Evolutionary conservation across 176 grass and related monocot species (phyloP).

Genomic region (Oryza glaberrima): DNA sequence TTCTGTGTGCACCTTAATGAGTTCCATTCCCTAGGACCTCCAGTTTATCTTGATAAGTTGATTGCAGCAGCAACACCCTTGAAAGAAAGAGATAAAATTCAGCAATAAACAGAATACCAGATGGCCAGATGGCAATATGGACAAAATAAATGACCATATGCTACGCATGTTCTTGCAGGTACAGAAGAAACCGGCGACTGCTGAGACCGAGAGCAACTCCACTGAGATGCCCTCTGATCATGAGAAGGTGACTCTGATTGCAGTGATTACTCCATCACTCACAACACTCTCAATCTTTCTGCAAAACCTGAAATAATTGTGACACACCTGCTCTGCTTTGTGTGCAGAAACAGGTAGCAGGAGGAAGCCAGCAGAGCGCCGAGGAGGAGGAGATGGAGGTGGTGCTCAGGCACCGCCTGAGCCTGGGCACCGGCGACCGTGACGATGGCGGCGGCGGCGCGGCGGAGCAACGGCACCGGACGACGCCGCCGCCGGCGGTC

Average conservation of each 20-base stretch:
- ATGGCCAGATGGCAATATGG: too few species aligned
- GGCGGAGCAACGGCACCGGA: neutral
- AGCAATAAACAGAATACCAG: neutral
- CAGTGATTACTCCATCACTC: too few species aligned
- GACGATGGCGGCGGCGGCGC: too few species aligned
- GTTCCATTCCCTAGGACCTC: neutral
- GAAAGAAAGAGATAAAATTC: neutral
- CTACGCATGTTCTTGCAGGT: neutral
- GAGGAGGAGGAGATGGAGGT: neutral
- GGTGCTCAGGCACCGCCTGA: neutral
- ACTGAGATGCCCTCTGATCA: neutral
- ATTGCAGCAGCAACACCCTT: neutral
- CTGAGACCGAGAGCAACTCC: neutral
- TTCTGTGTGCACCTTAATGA: neutral
- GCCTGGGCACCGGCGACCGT: neutral
- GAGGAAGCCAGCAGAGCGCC: neutral
- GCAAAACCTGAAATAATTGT: neutral
- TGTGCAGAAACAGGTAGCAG: neutral
- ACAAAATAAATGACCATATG: too few species aligned
- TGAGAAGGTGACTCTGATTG: neutral
- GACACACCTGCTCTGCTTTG: neutral
- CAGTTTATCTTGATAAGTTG: neutral
- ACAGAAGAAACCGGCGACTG: neutral
- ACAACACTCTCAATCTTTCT: neutral
- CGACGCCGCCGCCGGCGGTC: neutral